phyloP scores from a whole-genome alignment of 179 eudicot species.

The Actinidia arguta region DNA sequence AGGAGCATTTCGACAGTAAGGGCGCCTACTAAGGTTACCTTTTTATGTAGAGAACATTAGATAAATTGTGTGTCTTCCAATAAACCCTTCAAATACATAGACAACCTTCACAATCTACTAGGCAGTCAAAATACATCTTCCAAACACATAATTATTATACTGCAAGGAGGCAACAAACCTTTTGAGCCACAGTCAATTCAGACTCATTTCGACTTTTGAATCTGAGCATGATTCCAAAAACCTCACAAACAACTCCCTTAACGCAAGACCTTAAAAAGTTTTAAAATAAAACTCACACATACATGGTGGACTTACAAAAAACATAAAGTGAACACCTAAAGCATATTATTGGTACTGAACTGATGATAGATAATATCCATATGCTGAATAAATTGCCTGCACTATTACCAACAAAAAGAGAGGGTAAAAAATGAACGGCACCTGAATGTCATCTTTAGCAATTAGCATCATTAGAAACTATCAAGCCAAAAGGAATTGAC shows the following conservation, averaged over 20 bases:
- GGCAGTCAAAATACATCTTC: too few species aligned
- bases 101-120: too few species aligned
- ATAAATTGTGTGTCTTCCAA: too few species aligned
- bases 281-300: neutral
- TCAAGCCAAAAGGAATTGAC: constrained; percentile 74
- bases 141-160: too few species aligned
- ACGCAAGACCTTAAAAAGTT: constrained; percentile 6
- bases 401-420: neutral
- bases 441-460: constrained; percentile 92
- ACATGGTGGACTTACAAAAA: neutral
- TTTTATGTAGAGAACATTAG: too few species aligned
- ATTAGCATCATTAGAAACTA: constrained; percentile 59
- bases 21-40: too few species aligned
- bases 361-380: neutral
- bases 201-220: constrained; percentile 92
- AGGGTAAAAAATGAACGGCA: constrained; percentile 19
- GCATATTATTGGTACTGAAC: neutral
- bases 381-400: neutral
- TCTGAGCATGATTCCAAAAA: constrained; percentile 76
- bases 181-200: constrained; percentile 92
- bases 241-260: constrained; percentile 75
- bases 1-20: too few species aligned
- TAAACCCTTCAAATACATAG: too few species aligned
- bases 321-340: neutral
- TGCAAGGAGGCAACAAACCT: constrained; percentile 56